Percentiles rank a stretch among this genome's conserved stretches.
Conservation (phyloP, 2,329 filamentous ascomycete species). For the Cercospora beticola region DNA sequence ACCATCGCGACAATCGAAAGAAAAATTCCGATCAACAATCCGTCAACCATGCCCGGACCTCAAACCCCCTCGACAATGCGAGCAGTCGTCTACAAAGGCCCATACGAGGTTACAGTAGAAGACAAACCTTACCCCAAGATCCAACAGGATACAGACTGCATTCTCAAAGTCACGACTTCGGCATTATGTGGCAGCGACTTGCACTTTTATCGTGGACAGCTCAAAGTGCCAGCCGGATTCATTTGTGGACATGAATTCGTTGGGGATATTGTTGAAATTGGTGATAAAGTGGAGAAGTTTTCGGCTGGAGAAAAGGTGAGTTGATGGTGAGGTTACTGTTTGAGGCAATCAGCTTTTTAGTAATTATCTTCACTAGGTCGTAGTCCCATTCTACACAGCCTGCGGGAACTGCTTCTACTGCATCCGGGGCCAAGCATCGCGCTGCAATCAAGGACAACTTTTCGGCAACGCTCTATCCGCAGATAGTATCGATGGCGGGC, state of each 20-base stretch:
- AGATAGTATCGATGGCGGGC: background rate
- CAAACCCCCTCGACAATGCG: background rate
- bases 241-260: background rate
- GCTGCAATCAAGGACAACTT: background rate
- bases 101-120: background rate
- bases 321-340: background rate
- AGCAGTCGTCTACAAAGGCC: background rate
- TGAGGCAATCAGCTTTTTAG: too few relatives aligned
- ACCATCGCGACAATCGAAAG: too few relatives aligned
- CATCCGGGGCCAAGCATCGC: background rate
- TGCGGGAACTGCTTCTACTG: background rate
- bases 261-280: background rate
- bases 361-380: background rate
- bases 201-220: background rate
- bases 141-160: background rate
- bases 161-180: background rate
- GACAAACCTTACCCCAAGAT: background rate
- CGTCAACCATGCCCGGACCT: background rate
- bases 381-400: background rate
- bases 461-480: background rate
- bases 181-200: background rate
- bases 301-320: background rate
- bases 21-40: background rate
- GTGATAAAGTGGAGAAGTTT: background rate
- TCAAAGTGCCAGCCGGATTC: background rate